Evolutionary conservation across 2,329 filamentous ascomycete genomes (phyloP).

Genomic region (Arachnomyces sp.): DNA sequence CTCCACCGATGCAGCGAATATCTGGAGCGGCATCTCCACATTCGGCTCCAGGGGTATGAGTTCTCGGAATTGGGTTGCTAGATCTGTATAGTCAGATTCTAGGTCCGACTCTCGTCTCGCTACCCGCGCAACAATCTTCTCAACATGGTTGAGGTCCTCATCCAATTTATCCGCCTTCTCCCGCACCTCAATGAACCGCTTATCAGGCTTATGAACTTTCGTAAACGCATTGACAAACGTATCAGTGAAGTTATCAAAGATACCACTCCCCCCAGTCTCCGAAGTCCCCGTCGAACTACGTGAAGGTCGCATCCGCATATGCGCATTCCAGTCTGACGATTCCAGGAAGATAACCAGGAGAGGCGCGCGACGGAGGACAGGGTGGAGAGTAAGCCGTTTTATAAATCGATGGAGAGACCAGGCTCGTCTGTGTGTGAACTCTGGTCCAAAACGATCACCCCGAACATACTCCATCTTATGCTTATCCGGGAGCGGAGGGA

Average conservation of each 20-base stretch:
- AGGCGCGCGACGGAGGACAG: conserved; percentile 71
- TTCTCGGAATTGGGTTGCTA: conserved; percentile 91
- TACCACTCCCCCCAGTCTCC: conserved; percentile 44
- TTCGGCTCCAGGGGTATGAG: conserved; percentile 83
- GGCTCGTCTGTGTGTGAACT: conserved; percentile 82
- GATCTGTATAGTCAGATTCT: conserved; percentile 77
- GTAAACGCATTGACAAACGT: conserved; percentile 96
- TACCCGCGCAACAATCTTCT: conserved; percentile 90
- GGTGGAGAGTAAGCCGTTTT: conserved; percentile 75
- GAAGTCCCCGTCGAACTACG: conserved; percentile 49
- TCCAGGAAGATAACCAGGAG: conserved; percentile 88
- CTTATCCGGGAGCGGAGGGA: conserved; percentile 93
- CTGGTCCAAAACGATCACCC: conserved; percentile 85
- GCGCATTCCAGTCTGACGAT: conserved; percentile 90
- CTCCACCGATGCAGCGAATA: conserved; percentile 78
- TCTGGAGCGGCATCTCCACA: conserved; percentile 70
- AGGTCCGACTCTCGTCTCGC: conserved; percentile 80
- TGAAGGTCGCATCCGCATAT: conserved; percentile 70
- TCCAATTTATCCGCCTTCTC: conserved; percentile 91
- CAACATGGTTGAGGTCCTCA: conserved; percentile 84
- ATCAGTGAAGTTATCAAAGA: conserved; percentile 93
- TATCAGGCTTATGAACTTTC: conserved; percentile 91
- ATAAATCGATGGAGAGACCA: conserved; percentile 90
- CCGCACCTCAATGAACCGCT: conserved; percentile 85
- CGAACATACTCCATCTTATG: conserved; percentile 99